Conservation (phyloP, 225 moss, liverwort and hornwort species). For the Sphagnum contortum region DNA sequence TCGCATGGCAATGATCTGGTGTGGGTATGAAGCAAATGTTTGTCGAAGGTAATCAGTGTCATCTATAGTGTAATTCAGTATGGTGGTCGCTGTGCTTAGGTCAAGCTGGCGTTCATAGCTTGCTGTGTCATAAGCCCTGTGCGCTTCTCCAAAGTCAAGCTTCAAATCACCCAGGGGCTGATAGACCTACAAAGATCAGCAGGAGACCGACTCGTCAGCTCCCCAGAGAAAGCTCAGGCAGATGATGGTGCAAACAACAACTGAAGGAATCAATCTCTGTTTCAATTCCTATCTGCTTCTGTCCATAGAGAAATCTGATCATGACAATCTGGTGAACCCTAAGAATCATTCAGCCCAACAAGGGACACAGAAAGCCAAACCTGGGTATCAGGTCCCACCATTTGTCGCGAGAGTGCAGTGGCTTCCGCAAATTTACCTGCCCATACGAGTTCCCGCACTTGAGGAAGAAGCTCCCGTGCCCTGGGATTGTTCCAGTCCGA, state of each 20-base stretch:
- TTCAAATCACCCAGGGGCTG: conserved; percentile 82
- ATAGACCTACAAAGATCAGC: conserved; percentile 36
- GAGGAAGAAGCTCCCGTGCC: conserved; percentile 43
- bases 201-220: too few species aligned
- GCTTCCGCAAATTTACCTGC: conserved; percentile 66
- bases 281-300: too few species aligned
- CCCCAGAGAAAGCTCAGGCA: too few species aligned
- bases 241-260: too few species aligned
- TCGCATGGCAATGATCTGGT: conserved; percentile 80
- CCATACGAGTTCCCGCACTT: conserved; percentile 63
- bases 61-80: conserved; percentile 47
- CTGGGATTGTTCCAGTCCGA: conserved; percentile 82
- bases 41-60: conserved; percentile 60
- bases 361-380: conserved; percentile 9
- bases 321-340: too few species aligned
- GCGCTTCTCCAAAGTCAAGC: conserved; percentile 68
- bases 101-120: conserved; percentile 82
- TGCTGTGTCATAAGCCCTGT: conserved; percentile 46
- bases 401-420: conserved; percentile 43
- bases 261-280: too few species aligned
- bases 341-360: too few species aligned
- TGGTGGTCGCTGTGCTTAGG: conserved; percentile 59
- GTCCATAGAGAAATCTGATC: too few species aligned
- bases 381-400: conserved; percentile 92
- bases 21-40: conserved; percentile 71